phyloP scores from a whole-genome alignment of 108 stramenopile species.

The Chaetoceros muelleri region DNA sequence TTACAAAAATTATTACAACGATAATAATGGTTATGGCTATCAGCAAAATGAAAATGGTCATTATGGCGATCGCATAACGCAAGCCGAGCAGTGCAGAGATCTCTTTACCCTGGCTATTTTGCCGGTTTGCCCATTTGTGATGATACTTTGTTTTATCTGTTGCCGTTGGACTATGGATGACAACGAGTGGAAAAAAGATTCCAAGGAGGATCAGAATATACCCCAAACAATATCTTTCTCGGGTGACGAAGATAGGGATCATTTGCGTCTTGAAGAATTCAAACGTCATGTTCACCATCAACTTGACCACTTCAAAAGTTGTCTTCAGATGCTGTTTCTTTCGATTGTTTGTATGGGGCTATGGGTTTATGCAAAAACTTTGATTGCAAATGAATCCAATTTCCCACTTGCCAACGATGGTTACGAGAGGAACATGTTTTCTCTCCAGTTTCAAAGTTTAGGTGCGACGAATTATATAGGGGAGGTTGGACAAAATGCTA shows the following conservation, averaged over 20 bases:
- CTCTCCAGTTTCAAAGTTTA: slow-evolving; percentile 9
- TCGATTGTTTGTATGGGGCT: background rate
- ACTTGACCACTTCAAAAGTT: background rate
- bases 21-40: background rate
- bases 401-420: background rate
- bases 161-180: slow-evolving; percentile 1
- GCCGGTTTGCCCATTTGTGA: background rate
- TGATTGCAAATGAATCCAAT: background rate
- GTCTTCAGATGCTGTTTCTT: background rate
- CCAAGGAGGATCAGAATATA: background rate
- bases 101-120: background rate
- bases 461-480: slow-evolving; percentile 30
- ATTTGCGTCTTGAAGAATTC: background rate
- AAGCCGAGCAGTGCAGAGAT: background rate
- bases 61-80: background rate
- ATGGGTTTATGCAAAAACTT: background rate
- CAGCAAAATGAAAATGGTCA: background rate
- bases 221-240: background rate
- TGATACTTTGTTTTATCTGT: background rate
- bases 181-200: background rate
- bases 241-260: background rate
- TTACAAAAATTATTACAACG: background rate
- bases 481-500: slow-evolving; percentile 38
- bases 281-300: background rate
- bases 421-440: background rate